Conservation (phyloP, 345 rosid species). For the Kandelia obovata region DNA sequence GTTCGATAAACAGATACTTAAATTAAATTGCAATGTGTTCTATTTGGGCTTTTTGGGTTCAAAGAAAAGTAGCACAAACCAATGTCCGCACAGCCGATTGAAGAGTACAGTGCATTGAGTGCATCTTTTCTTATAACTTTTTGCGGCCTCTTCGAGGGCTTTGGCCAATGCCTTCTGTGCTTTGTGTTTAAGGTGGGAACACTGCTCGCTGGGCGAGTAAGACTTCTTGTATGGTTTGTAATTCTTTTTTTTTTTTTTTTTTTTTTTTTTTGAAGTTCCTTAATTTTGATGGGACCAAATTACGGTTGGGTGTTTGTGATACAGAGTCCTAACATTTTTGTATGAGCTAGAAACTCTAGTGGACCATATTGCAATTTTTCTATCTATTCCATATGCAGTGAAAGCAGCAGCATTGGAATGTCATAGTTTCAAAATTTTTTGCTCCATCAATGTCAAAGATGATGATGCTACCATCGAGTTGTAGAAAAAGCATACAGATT, state of each 20-base stretch:
- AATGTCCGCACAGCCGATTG: constrained; percentile 89
- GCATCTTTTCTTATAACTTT: constrained; percentile 83
- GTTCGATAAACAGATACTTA: too few species aligned
- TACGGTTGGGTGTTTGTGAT: too few species aligned
- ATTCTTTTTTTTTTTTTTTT: too few species aligned
- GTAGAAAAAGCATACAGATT: constrained; percentile 62
- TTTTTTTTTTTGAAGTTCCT: neutral
- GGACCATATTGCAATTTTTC: neutral
- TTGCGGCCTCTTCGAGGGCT: constrained; percentile 78
- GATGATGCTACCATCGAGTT: constrained; percentile 72
- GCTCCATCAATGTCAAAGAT: constrained; percentile 62
- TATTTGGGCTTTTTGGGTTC: too few species aligned
- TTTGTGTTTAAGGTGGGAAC: constrained; percentile 53
- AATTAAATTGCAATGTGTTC: too few species aligned
- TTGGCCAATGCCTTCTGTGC: constrained; percentile 44
- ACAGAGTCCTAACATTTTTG: too few species aligned
- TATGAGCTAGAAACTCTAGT: too few species aligned
- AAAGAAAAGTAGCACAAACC: constrained; percentile 90
- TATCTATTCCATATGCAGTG: neutral
- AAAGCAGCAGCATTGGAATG: constrained; percentile 7
- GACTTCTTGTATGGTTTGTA: constrained; percentile 17
- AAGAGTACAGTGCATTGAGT: constrained; percentile 71
- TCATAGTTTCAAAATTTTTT: constrained; percentile 33
- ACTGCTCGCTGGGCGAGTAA: constrained; percentile 75
- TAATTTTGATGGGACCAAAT: neutral